Evolutionary conservation across 192 early-diverging fungal species (phyloP).

Genomic region (Gigaspora rosea): DNA sequence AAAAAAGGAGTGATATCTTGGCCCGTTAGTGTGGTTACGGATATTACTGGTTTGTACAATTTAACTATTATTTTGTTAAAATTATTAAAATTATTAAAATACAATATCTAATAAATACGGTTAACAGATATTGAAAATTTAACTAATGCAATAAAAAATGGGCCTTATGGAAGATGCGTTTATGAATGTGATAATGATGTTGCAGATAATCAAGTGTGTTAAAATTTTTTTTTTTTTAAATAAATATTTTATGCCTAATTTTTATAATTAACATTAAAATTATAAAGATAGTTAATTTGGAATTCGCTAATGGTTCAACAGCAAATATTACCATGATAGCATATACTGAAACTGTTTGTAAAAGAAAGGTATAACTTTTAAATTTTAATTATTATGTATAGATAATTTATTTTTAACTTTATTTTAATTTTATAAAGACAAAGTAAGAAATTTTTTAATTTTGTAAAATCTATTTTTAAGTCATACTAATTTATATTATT

Average conservation of each 20-base stretch:
- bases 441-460: slow-evolving; percentile 12
- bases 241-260: not conserved
- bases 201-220: slow-evolving; percentile 62
- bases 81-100: not conserved
- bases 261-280: not conserved
- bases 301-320: slow-evolving; percentile 37
- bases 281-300: slow-evolving; percentile 35
- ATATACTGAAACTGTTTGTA: slow-evolving; percentile 29
- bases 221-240: not conserved
- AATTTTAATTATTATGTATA: not conserved
- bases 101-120: too few species aligned
- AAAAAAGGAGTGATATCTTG: slow-evolving; percentile 46
- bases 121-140: slow-evolving; percentile 53
- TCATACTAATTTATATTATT: not conserved
- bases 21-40: slow-evolving; percentile 58
- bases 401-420: too few species aligned
- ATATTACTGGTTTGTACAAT: slow-evolving; percentile 34
- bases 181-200: slow-evolving; percentile 74
- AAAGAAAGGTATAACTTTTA: slow-evolving; percentile 29
- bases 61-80: slow-evolving; percentile 1
- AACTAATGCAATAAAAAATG: slow-evolving; percentile 45
- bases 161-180: slow-evolving; percentile 67
- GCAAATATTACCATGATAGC: slow-evolving; percentile 34
- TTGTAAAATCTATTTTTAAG: not conserved
- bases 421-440: not conserved